Base-by-base conservation (phyloP, 495 filamentous ascomycete genomes). In the Lindgomyces ingoldianus region DNA sequence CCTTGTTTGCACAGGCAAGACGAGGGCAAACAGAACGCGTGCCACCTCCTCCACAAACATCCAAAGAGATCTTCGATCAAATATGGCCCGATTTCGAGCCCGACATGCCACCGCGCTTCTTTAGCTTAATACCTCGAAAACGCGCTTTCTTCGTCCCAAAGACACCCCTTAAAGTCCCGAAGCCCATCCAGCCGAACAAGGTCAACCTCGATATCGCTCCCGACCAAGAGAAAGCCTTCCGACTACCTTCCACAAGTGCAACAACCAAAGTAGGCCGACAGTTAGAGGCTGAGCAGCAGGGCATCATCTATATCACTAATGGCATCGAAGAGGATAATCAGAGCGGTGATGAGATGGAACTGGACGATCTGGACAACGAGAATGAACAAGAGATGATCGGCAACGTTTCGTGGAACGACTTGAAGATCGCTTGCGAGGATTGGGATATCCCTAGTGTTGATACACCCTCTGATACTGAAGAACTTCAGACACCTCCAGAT, bases 221-320 rank as follows among this genome's bases (percentile, higher is more conserved):
- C 48, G 94, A 98, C 69, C 87, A 94, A 67, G 87, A 92, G 65
- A 87, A 89, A 62, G 76, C 81, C 10, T 98, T 98, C 73, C 85
- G 82, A 41, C 83, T 92, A 1, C 80, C 82, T 3, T 84, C 83
- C 8, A 26, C 67, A 2, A 33, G 53, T 1, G 79, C 83, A 21
- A 75, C 79, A 0, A 75, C 76, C 56, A 87, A 89, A 71, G 78
- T 79, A 41, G 73, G 78, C 14, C 73, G 77, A 12, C 62, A 71
- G 30, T 29, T 42, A 16, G 85, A 89, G 29, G 78, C 81, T 1
- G 84, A 89, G 52, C 73, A 80, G 8, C 74, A 75, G 45, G 84
- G 85, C 1, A 68, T 90, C 10, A 75, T 91, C 10, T 49, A 76
- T 16, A 86, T 87, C 53, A 76, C 79, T 3, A 82, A 86, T 58